Conservation (phyloP, 257 asterid genomes). For the Fraxinus anomala region DNA sequence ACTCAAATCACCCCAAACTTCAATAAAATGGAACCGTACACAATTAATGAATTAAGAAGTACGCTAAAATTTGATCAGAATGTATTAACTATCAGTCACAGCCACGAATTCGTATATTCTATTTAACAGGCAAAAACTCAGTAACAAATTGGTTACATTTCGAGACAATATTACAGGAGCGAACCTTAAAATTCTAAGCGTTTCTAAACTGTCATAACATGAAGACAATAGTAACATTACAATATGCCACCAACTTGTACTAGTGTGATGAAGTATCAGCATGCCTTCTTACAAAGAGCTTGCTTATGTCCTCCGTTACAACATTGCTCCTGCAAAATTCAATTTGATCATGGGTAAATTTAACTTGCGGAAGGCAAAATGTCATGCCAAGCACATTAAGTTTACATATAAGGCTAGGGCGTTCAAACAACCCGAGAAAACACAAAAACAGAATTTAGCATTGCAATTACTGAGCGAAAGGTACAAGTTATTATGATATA, state of each 20-base stretch:
- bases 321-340: slow-evolving; percentile 75
- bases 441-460: not conserved
- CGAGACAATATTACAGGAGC: not conserved
- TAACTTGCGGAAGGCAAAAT: not conserved
- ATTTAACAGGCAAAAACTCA: not conserved
- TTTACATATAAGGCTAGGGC: not conserved
- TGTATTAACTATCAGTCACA: not conserved
- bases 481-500: not conserved
- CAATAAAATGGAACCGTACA: too few species aligned
- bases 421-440: not conserved
- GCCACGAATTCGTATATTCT: not conserved
- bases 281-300: slow-evolving; percentile 65
- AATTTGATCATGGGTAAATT: slow-evolving; percentile 3
- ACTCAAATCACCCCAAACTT: too few species aligned
- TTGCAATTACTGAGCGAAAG: not conserved
- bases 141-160: not conserved
- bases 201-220: not conserved
- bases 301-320: slow-evolving; percentile 85
- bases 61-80: too few species aligned
- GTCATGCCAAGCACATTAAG: not conserved
- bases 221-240: not conserved
- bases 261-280: slow-evolving; percentile 42
- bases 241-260: not conserved
- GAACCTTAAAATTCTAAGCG: not conserved
- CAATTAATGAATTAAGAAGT: too few species aligned